Evolutionary conservation across 2,329 filamentous ascomycete species (phyloP), one percentile per base, ranked within the genome.

Genomic region (Exophiala viscosa): DNA sequence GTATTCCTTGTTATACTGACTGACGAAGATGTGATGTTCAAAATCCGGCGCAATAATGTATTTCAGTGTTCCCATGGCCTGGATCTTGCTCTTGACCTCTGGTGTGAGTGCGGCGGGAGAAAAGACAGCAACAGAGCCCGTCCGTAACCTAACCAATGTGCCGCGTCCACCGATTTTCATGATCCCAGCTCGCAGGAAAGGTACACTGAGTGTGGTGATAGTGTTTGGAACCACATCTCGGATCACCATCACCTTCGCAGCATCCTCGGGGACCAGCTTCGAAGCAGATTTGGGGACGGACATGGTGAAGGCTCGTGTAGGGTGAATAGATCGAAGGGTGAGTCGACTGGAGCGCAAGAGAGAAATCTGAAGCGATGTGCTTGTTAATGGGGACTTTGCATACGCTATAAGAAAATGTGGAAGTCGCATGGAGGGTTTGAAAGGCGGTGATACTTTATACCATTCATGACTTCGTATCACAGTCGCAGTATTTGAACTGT

Each of bases 1-100:
- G 68, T 83, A 97, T 20, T 83, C 87, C 44, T 80, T 74, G 64
- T 87, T 83, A 92, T 93, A 99, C 44, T 88, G 78, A 0, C 87
- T 86, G 48, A 99, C 69, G 75, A 93, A 95, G 68, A 99, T 89
- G 78, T 99, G 93, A 71, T 99, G 93, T 74, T 99, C 90, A 47
- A 88, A 79, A 69, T 99, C 93, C 1, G 87, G 83, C 1, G 93
- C 92, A 20, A 92, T 77, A 60, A 99, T 85, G 77, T 97, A 97
- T 61, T 80, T 81, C 46, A 96, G 82, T 38, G 83, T 78, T 45
- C 85, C 84, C 51, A 89, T 74, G 32, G 74, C 69, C n/a, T 83
- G 76, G 34, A 63, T 54, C 67, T 86, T 84, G 61, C 76, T 69
- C 57, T 79, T 83, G 35, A 90, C 84, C 52, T 86, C 83, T 2